Base-by-base conservation (phyloP, 2,329 filamentous ascomycete genomes). In the Microdochium nivale region DNA sequence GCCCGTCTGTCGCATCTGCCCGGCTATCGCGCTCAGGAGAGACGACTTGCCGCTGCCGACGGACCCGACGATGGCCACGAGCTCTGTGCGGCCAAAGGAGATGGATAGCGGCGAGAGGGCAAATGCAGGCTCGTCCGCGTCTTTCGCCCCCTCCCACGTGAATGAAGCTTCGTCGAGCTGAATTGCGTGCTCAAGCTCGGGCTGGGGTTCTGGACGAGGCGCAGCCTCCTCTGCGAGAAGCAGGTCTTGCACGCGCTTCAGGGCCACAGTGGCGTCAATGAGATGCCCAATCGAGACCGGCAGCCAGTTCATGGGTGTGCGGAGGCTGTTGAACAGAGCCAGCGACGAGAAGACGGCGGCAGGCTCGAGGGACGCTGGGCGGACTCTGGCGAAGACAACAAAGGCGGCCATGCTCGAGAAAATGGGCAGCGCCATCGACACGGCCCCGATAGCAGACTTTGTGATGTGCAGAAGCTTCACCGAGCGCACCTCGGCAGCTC, bases 321-420 rank as follows among this genome's bases (percentile, higher is more conserved):
- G 83, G 35, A 96, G 77, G 3, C 86, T 83, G 65, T 96, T 96
- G 78, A 96, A 96, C 8, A 96, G 70, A 1, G 90, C 90, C 16
- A 96, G 75, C 0, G 91, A 96, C 0, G 90, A 95, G 70, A 96
- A 96, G 25, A 96, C 79, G 10, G 82, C 75, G 0, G 90, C 88
- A 0, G 91, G 83, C 2, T 80, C 74, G n/a, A 96, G 76, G 30
- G 65, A 65, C 58, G 89, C 83, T 51, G 84, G 74, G 1, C 80
- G 76, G 24, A 82, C 67, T n/a, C n/a, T n/a, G 1, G 80, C 82
- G 59, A 79, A 85, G 0, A 88, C 90, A 67, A 96, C 89, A 67
- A 96, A 96, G 0, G 90, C 81, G 32, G 96, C 66, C 89, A 96
- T 95, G 2, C 90, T 91, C 0, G 91, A 89, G 60, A 96, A 95